Conservation (phyloP, 2,329 filamentous ascomycete genomes). For the Aspergillus amoenus region DNA sequence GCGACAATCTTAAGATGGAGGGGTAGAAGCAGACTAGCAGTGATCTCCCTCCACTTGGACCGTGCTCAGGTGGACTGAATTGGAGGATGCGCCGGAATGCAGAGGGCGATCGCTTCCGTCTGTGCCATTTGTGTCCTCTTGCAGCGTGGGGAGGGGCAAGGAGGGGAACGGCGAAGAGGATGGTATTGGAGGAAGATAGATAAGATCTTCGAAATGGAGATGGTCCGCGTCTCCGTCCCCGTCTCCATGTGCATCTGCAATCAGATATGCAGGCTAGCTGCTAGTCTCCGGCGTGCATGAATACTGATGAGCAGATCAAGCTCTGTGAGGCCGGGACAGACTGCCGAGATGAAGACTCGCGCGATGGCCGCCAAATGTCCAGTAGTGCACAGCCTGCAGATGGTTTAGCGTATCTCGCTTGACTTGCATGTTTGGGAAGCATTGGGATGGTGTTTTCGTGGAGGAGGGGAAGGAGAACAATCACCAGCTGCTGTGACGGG, state of each 20-base stretch:
- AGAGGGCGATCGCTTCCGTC: slow-evolving; percentile 1
- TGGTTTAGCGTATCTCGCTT: slow-evolving; percentile 3
- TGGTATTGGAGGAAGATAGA: background rate
- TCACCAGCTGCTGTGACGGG: background rate
- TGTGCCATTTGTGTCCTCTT: background rate
- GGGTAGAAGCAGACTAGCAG: background rate
- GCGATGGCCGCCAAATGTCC: background rate
- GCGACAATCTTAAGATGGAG: background rate
- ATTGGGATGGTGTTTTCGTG: background rate
- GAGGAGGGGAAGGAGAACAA: background rate
- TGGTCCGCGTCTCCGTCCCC: background rate
- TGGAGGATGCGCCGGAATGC: slow-evolving; percentile 5
- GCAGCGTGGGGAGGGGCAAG: background rate
- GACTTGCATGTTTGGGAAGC: background rate
- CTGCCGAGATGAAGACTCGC: background rate
- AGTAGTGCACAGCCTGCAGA: background rate
- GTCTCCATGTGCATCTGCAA: slow-evolving; percentile 4
- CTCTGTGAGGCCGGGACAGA: background rate
- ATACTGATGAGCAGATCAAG: background rate
- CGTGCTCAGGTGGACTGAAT: background rate
- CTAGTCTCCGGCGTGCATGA: slow-evolving; percentile 8
- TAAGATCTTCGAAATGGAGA: slow-evolving; percentile 5
- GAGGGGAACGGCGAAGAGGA: background rate
- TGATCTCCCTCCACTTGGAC: slow-evolving; percentile 1
- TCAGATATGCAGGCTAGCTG: slow-evolving; percentile 4